Evolutionary conservation across 208 protist species (phyloP).

Genomic region (Acanthamoeba castellanii): DNA sequence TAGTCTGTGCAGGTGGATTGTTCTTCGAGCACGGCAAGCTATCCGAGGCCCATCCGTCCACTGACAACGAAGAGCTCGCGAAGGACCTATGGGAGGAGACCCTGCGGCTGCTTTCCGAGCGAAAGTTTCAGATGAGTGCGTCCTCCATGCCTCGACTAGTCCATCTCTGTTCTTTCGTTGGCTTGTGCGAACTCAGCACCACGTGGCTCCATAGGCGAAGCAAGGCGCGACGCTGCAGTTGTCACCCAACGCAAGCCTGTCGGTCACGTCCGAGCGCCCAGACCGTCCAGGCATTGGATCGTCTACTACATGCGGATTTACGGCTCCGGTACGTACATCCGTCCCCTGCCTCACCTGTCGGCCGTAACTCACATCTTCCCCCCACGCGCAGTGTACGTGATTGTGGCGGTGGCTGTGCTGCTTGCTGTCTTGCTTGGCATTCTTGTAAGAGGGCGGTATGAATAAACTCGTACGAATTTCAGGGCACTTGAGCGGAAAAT

Average conservation of each 20-base stretch:
- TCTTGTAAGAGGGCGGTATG: background rate
- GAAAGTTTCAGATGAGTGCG: slow-evolving; percentile 1
- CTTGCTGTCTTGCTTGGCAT: background rate
- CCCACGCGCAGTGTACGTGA: slow-evolving; percentile 6
- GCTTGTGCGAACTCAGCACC: background rate
- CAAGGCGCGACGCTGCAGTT: background rate
- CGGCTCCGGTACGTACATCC: background rate
- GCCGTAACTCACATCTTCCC: background rate
- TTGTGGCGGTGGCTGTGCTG: background rate
- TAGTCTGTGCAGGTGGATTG: background rate
- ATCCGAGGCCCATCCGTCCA: slow-evolving; percentile 3
- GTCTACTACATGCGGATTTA: slow-evolving; percentile 11
- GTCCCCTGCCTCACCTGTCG: background rate
- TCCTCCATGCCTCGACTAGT: too few relatives aligned
- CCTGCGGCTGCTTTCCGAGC: background rate
- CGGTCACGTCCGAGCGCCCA: background rate
- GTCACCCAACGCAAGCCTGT: background rate
- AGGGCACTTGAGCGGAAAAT: background rate
- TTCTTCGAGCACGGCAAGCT: slow-evolving; percentile 51
- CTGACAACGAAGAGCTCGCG: slow-evolving; percentile 15
- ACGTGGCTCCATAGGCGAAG: background rate
- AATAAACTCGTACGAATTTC: background rate
- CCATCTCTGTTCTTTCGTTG: background rate
- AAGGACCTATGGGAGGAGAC: slow-evolving; percentile 26
- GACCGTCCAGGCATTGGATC: background rate